phyloP scores from a whole-genome alignment of 2,329 filamentous ascomycete genomes.

The Trichophyton verrucosum region DNA sequence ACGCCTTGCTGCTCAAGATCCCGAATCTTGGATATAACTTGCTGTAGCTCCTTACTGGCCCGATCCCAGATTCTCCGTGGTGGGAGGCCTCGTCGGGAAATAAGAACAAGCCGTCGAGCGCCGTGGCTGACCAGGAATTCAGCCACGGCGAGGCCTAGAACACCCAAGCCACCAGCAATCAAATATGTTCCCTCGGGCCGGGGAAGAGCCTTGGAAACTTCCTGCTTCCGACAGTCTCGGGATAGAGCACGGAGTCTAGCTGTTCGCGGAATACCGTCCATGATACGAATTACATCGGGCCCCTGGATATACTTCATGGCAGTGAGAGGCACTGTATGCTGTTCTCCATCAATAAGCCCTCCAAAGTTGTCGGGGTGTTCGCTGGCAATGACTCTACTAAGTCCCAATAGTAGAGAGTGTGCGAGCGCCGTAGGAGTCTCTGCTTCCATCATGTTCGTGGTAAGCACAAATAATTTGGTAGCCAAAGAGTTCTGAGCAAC shows the following conservation, averaged over 20 bases:
- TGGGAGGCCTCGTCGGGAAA: slow-evolving; percentile 26
- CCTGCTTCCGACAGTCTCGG: background rate
- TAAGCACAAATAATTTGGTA: background rate
- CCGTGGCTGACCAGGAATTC: slow-evolving; percentile 17
- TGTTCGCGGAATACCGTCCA: background rate
- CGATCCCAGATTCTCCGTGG: slow-evolving; percentile 5
- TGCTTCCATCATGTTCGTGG: background rate
- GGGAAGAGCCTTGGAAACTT: background rate
- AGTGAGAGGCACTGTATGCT: background rate
- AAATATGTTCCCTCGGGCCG: slow-evolving; percentile 13
- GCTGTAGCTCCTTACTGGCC: background rate
- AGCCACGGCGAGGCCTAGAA: slow-evolving; percentile 15
- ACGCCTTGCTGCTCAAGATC: background rate
- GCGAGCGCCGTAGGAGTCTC: background rate
- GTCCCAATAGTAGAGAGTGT: background rate
- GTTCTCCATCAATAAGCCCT: background rate
- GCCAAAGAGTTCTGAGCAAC: background rate
- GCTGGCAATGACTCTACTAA: background rate
- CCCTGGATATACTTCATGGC: background rate
- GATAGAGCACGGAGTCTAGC: background rate
- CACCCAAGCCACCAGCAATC: slow-evolving; percentile 14
- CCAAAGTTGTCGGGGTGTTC: background rate
- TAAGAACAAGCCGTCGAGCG: slow-evolving; percentile 19
- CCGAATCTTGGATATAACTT: background rate
- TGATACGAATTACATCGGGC: background rate